A percentile compares a stretch with the other conserved stretches of the same genome.
These are phyloP conservation scores for Rhodotorula sp. DNA, from an alignment of 1,284 basidiomycete species.

Conservation along the genomic window DNA sequence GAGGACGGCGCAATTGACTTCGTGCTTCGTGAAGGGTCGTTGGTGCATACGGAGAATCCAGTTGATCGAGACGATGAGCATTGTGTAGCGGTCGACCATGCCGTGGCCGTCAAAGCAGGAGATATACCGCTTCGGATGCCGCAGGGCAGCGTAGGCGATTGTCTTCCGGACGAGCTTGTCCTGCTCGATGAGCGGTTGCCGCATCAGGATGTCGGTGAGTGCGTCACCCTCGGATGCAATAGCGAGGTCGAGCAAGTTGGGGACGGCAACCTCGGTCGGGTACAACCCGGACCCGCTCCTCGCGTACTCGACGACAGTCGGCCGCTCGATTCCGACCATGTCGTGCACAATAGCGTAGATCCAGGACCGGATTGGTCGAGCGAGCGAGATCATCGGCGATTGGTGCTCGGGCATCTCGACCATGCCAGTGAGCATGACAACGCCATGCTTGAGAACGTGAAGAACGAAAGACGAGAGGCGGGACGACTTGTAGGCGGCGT, in stretches of 20 bases:
- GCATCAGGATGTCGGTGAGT: neutral
- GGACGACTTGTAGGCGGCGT: conserved; percentile 13
- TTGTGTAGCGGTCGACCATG: neutral
- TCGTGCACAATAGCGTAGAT: conserved; percentile 67
- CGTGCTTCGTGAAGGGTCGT: conserved; percentile 19
- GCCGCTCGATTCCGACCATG: conserved; percentile 53
- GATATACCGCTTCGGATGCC: too few species aligned
- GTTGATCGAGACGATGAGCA: conserved; percentile 32
- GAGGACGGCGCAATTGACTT: conserved; percentile 18
- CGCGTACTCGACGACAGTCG: conserved; percentile 24
- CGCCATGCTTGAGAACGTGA: conserved; percentile 28
- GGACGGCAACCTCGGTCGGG: neutral
- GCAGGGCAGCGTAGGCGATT: too few species aligned
- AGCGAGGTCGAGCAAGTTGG: neutral
- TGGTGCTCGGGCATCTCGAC: conserved; percentile 23
- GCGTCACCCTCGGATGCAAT: neutral
- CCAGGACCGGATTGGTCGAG: conserved; percentile 63
- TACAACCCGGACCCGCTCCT: conserved; percentile 10
- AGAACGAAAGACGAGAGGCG: conserved; percentile 21
- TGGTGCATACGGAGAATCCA: conserved; percentile 15
- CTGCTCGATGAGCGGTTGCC: neutral
- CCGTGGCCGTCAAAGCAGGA: too few species aligned
- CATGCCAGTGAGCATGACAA: conserved; percentile 4
- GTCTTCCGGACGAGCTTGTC: neutral
- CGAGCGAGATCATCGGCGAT: conserved; percentile 55